Base-by-base conservation (phyloP, 805 yeast species). In the Myxozyma lipomycoides region DNA sequence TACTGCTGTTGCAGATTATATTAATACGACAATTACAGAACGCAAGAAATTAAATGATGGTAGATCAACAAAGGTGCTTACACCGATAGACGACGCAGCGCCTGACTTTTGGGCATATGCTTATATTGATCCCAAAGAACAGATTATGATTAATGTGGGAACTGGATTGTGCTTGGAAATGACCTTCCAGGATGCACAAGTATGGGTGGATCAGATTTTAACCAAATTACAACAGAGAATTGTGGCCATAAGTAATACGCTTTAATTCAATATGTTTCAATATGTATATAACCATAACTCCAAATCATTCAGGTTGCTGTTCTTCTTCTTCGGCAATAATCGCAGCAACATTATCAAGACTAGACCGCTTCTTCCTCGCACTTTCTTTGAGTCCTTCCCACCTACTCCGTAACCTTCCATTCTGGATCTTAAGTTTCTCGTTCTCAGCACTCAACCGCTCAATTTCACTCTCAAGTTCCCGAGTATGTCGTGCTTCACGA, bases 351-450 rank as follows among this genome's bases (percentile, higher is more conserved):
- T 17, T 34, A 15, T 23, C 25, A 22, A 34, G 32, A 4, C 39
- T 7, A 9, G 30, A 41, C 60, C 74, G 72, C 56, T 78, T 72
- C 59, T 69, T 79, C 49, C 80, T 71, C 1, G 87, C 87, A 57
- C 80, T 78, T 61, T 82, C 83, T 19, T 82, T 83, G 25, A 83
- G 65, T 21, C 75, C 78, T 59, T 82, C 80, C 88, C 88, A 83
- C 34, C 86, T 66, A 51, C 78, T 78, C 53, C 78, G 79, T 46
- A 82, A 64, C 49, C 76, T 75, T 2, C 71, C 70, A 3, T 73
- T 74, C 58, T 82, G 81, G 41, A 70, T 70, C 44, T 76, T 77
- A 48, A 81, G 65, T 42, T 75, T 75, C 41, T 65, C 68, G 53
- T 73, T 74, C 41, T 74, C 78, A 44, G 67, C 68, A 28, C 61